Evolutionary conservation across 129 eudicot species (phyloP).

Genomic region (Artemisia tridentata): DNA sequence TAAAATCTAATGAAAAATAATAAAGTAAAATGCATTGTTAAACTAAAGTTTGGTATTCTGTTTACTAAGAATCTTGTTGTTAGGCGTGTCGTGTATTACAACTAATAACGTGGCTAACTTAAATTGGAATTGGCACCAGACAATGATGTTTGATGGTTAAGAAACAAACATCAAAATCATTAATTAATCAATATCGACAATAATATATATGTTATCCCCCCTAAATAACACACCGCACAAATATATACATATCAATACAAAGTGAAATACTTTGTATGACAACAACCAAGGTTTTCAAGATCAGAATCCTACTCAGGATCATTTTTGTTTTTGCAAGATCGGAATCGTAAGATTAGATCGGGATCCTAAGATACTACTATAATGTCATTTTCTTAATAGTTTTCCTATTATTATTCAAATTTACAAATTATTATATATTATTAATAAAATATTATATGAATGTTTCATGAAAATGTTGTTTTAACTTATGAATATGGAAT

Average conservation of each 20-base stretch:
- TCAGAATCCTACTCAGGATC: too few relatives aligned
- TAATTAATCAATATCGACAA: not conserved
- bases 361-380: too few relatives aligned
- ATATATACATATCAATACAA: not conserved
- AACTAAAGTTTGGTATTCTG: not conserved
- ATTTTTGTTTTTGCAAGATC: too few relatives aligned
- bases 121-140: conserved; percentile 16
- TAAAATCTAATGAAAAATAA: not conserved
- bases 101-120: conserved; percentile 23
- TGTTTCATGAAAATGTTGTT: too few relatives aligned
- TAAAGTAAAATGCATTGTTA: not conserved
- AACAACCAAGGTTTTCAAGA: too few relatives aligned
- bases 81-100: conserved; percentile 26
- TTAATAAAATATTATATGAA: too few relatives aligned
- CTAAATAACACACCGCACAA: not conserved
- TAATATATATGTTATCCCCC: not conserved
- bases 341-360: too few relatives aligned
- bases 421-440: too few relatives aligned
- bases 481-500: too few relatives aligned
- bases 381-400: too few relatives aligned
- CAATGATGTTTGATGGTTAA: conserved; percentile 10
- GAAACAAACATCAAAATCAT: conserved; percentile 8
- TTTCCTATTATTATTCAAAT: too few relatives aligned
- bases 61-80: conserved; percentile 15
- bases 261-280: conserved; percentile 31